Evolutionary conservation across 2,329 filamentous ascomycete genomes (phyloP).

Genomic region (Venturia asperata): DNA sequence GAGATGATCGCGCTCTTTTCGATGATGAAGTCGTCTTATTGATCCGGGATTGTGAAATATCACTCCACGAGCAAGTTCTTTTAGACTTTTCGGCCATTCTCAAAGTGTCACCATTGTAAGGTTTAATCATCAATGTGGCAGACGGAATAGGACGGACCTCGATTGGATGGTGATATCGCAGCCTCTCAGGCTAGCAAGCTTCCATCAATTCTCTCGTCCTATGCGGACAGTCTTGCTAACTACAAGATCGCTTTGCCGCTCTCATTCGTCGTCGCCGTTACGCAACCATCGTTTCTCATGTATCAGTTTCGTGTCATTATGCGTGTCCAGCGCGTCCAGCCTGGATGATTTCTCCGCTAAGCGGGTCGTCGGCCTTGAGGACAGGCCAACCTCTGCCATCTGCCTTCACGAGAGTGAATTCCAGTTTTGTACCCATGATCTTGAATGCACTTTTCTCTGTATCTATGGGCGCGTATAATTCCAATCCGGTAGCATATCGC

Average conservation of each 20-base stretch:
- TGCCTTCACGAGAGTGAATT: constrained; percentile 66
- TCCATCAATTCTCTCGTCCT: not conserved
- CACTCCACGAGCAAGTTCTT: too few species aligned
- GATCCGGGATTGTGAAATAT: too few species aligned
- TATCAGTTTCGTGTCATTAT: not conserved
- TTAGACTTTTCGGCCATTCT: too few species aligned
- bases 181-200: not conserved
- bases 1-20: too few species aligned
- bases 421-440: constrained; percentile 82
- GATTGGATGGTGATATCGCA: not conserved
- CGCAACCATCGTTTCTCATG: not conserved
- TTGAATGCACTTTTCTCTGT: constrained; percentile 67
- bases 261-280: not conserved
- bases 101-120: too few species aligned
- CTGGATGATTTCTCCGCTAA: constrained; percentile 77
- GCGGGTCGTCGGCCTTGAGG: constrained; percentile 67
- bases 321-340: constrained; percentile 64
- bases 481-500: constrained; percentile 66
- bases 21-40: too few species aligned
- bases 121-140: not conserved
- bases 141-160: too few species aligned
- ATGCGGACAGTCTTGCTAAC: not conserved
- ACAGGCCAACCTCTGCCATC: constrained; percentile 80
- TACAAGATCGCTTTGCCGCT: not conserved
- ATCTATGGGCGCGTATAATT: constrained; percentile 71